Evolutionary conservation across 1,139 yeast species (phyloP).

Genomic region (Pichia sp.): DNA sequence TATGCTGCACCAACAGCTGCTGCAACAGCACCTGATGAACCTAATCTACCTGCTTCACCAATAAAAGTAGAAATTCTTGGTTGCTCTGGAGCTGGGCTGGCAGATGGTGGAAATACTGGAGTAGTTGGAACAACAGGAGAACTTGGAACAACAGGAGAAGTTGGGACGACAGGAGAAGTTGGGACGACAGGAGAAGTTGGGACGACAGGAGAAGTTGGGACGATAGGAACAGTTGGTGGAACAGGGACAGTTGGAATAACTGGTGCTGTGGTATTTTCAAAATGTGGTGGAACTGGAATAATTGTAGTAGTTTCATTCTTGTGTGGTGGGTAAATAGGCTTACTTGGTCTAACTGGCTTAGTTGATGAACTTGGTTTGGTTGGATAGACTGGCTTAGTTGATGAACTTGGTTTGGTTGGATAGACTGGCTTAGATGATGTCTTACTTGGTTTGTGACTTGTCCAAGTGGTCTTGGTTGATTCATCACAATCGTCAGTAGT

Average conservation of each 20-base stretch:
- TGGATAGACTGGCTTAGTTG: neutral
- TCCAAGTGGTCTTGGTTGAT: no score
- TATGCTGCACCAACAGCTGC: slow-evolving; percentile 4
- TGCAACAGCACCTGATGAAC: slow-evolving; percentile 1
- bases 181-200: neutral
- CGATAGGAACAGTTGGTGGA: neutral
- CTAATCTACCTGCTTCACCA: slow-evolving; percentile 3
- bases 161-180: neutral
- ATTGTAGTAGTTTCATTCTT: neutral
- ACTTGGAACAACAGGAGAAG: neutral
- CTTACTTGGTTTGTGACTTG: no score
- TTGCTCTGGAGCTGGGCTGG: neutral
- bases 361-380: neutral
- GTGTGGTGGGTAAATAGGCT: no score
- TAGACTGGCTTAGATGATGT: no score
- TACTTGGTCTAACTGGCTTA: neutral
- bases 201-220: neutral
- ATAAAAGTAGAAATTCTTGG: slow-evolving; percentile 1
- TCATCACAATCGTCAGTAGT: neutral
- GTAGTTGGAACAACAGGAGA: neutral
- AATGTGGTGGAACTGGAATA: neutral
- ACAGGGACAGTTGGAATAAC: neutral
- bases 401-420: neutral
- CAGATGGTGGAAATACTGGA: neutral
- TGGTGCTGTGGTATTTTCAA: neutral